Evolutionary conservation across 2,329 filamentous ascomycete species (phyloP).

Genomic region (Corinectria fuckeliana): DNA sequence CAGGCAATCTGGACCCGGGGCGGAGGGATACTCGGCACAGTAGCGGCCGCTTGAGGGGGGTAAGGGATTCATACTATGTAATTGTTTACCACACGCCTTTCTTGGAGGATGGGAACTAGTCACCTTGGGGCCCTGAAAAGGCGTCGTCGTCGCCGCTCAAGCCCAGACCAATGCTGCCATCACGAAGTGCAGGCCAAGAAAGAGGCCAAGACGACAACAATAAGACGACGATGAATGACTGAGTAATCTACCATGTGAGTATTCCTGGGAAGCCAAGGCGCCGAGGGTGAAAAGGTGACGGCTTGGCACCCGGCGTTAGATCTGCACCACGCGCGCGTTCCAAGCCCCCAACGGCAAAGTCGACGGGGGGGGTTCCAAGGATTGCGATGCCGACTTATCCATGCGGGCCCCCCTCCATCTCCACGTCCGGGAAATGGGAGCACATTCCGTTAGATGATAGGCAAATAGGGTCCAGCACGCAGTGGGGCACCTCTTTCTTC

Average conservation of each 20-base stretch:
- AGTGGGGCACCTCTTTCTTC: no score
- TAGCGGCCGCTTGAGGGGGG: constrained; percentile 10
- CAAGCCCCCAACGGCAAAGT: constrained; percentile 13
- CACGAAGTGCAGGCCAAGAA: constrained; percentile 1
- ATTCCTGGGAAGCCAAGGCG: constrained; percentile 6
- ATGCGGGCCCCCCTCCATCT: constrained; percentile 23
- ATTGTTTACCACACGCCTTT: constrained; percentile 4
- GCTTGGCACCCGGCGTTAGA: constrained; percentile 21
- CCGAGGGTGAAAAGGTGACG: neutral
- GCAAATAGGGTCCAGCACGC: constrained; percentile 25
- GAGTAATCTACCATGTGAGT: no score
- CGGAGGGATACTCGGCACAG: constrained; percentile 15
- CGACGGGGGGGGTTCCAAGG: constrained; percentile 2
- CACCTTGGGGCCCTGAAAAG: neutral
- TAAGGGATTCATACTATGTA: no score
- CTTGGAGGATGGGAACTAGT: neutral
- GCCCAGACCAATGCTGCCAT: no score
- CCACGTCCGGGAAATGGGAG: constrained; percentile 29
- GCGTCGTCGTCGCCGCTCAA: no score
- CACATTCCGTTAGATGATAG: constrained; percentile 41
- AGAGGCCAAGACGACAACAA: no score
- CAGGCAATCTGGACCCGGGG: constrained; percentile 10
- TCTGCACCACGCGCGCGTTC: constrained; percentile 14
- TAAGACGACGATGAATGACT: no score
- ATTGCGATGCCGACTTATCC: constrained; percentile 38